Conservation (phyloP, 1,284 basidiomycete species). For the Microbotryum silenes-acaulis region DNA sequence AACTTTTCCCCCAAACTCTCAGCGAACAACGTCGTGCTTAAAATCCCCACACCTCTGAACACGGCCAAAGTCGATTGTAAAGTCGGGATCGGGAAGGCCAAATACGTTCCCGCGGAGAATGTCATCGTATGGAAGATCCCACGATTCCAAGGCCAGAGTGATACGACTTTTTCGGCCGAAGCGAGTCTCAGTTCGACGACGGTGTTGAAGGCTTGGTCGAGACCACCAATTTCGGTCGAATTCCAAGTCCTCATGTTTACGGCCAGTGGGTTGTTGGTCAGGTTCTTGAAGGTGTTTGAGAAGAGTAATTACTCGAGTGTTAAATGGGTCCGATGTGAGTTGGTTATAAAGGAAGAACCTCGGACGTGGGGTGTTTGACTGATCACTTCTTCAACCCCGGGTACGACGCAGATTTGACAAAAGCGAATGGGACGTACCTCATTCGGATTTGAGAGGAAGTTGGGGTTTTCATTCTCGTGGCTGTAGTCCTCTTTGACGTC, state of each 20-base stretch:
- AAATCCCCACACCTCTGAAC: constrained; percentile 92
- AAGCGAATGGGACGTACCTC: constrained; percentile 77
- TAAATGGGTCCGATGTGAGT: constrained; percentile 38
- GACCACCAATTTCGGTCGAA: constrained; percentile 94
- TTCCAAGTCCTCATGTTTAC: constrained; percentile 99
- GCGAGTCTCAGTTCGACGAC: constrained; percentile 81
- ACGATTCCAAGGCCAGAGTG: constrained; percentile 83
- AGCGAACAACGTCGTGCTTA: constrained; percentile 82
- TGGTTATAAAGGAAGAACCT: constrained; percentile 6
- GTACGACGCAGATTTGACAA: constrained; percentile 54
- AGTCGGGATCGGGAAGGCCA: constrained; percentile 85
- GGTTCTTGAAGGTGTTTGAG: constrained; percentile 97
- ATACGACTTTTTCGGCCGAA: constrained; percentile 75
- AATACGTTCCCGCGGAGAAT: constrained; percentile 92
- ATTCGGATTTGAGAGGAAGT: constrained; percentile 52
- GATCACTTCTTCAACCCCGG: too few relatives aligned
- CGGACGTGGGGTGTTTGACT: neutral
- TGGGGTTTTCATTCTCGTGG: neutral
- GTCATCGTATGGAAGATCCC: constrained; percentile 95
- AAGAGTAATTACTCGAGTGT: constrained; percentile 73
- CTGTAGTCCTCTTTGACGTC: too few relatives aligned
- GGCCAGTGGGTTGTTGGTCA: constrained; percentile 85
- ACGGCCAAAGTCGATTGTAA: constrained; percentile 88
- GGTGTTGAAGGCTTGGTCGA: constrained; percentile 85
- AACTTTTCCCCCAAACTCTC: constrained; percentile 87